phyloP scores from a whole-genome alignment of 2,329 filamentous ascomycete genomes.

The Paraphaeosphaeria sporulosa region DNA sequence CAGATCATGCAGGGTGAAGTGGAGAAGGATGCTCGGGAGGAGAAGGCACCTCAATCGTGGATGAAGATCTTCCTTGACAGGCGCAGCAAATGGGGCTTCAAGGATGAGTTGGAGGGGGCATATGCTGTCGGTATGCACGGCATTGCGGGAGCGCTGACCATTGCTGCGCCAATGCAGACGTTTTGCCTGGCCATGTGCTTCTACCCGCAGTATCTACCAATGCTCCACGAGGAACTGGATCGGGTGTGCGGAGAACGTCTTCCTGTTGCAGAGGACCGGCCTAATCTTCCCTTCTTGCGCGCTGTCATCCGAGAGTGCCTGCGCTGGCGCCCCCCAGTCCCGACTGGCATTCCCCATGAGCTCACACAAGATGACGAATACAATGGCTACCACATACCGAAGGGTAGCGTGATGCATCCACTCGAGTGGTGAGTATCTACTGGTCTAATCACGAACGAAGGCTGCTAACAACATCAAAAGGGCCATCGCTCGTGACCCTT shows the following conservation, averaged over 20 bases:
- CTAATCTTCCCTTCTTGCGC: slow-evolving; percentile 49
- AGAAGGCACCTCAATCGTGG: slow-evolving; percentile 50
- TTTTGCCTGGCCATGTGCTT: slow-evolving; percentile 57
- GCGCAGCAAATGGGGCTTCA: slow-evolving; percentile 50
- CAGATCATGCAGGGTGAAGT: slow-evolving; percentile 55
- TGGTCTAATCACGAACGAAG: neutral
- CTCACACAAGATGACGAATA: slow-evolving; percentile 65
- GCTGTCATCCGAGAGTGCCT: slow-evolving; percentile 50
- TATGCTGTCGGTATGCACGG: slow-evolving; percentile 58
- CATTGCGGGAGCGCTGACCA: slow-evolving; percentile 56
- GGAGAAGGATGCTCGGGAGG: slow-evolving; percentile 41
- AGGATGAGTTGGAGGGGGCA: slow-evolving; percentile 54
- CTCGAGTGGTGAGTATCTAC: slow-evolving; percentile 51
- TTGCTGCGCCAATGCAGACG: slow-evolving; percentile 56
- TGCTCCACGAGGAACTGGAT: slow-evolving; percentile 52
- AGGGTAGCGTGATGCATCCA: slow-evolving; percentile 58
- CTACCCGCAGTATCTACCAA: slow-evolving; percentile 53
- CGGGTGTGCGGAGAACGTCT: slow-evolving; percentile 50
- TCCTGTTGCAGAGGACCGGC: slow-evolving; percentile 47
- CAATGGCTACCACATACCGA: slow-evolving; percentile 64
- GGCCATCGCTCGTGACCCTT: slow-evolving; percentile 62
- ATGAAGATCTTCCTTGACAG: slow-evolving; percentile 54
- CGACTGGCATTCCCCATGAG: slow-evolving; percentile 61
- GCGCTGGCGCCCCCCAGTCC: slow-evolving; percentile 56
- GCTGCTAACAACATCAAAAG: slow-evolving; percentile 36